Evolutionary conservation across 2,329 filamentous ascomycete species (phyloP), one percentile per base, ranked within the genome.

Genomic region (Fusarium poae): DNA sequence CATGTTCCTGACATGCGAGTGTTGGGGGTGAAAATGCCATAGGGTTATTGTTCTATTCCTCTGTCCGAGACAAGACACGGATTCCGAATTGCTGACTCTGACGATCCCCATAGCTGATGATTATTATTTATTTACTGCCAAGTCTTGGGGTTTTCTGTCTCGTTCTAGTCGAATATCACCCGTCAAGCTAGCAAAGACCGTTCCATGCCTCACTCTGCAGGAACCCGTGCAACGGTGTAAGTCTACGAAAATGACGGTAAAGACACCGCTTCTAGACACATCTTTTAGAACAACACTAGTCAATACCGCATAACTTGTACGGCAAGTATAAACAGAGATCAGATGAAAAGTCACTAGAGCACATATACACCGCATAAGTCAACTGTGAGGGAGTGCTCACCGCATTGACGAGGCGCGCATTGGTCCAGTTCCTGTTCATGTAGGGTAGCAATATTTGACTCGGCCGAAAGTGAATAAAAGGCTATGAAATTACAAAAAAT

Each of bases 391-490:
- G 45, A 29, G 37, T 10, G 16, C 21, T 18, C 23, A 37, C 5
- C 23, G 48, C 45, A 53, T 68, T 52, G 20, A 43, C 21, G 30
- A 61, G 43, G 43, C 46, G 35, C 29, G 50, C 20, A 45, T 45
- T 45, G n/a, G 30, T 29, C 49, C 23, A 30, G 8, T 35, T 9
- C 35, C 27, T 35, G 30, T 48, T 34, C 12, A 46, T 62, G 56
- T 69, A 69, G 66, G 66, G 66, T 69, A 69, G 50, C 21, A 27
- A 39, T 48, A 43, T 37, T 62, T 46, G 58, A 57, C 66, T 69
- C 62, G 66, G 62, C 66, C 66, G 62, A 68, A 29, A 63, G 27
- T 39, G 44, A 55, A 23, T 20, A 23, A 43, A 18, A 18, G 37
- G 16, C 39, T 32, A 52, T 40, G 42, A 69, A 68, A 68, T 68